A percentile compares a stretch with the other conserved stretches of the same genome.
These are phyloP conservation scores for Dryas integrifolia DNA, from an alignment of 331 rosid species.

Conservation along the genomic window DNA sequence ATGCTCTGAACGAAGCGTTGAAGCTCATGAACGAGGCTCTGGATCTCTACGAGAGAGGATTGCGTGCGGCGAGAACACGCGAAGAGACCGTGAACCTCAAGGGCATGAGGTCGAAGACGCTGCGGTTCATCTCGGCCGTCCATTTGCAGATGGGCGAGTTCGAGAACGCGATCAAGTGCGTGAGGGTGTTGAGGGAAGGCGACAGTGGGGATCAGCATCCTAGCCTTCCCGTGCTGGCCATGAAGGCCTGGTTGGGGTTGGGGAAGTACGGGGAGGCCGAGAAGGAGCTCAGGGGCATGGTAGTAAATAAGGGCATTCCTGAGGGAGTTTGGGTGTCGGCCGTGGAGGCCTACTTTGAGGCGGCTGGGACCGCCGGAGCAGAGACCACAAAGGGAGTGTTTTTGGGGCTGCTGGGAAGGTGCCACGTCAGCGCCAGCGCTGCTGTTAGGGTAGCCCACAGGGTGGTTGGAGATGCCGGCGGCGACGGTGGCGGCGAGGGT, in stretches of 20 bases:
- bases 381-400: slow-evolving; percentile 87
- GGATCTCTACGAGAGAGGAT: slow-evolving; percentile 75
- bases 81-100: slow-evolving; percentile 53
- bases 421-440: slow-evolving; percentile 78
- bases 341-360: slow-evolving; percentile 69
- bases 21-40: slow-evolving; percentile 85
- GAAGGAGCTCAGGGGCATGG: slow-evolving; percentile 89
- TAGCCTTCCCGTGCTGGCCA: slow-evolving; percentile 77
- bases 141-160: slow-evolving; percentile 81
- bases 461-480: slow-evolving; percentile 48
- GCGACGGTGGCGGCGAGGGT: slow-evolving; percentile 40
- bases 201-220: slow-evolving; percentile 77
- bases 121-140: slow-evolving; percentile 77
- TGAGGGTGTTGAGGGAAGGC: slow-evolving; percentile 73
- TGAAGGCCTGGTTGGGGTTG: slow-evolving; percentile 90
- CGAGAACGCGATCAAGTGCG: slow-evolving; percentile 81
- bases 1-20: slow-evolving; percentile 52
- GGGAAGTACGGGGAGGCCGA: slow-evolving; percentile 74
- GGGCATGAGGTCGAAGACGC: slow-evolving; percentile 58
- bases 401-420: slow-evolving; percentile 77
- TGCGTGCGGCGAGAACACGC: slow-evolving; percentile 46
- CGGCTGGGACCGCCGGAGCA: slow-evolving; percentile 80
- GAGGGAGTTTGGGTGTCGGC: slow-evolving; percentile 89
- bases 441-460: slow-evolving; percentile 74
- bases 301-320: slow-evolving; percentile 64